phyloP scores from a whole-genome alignment of 208 protist genomes.

The Kentomonas sorsogonicus region DNA sequence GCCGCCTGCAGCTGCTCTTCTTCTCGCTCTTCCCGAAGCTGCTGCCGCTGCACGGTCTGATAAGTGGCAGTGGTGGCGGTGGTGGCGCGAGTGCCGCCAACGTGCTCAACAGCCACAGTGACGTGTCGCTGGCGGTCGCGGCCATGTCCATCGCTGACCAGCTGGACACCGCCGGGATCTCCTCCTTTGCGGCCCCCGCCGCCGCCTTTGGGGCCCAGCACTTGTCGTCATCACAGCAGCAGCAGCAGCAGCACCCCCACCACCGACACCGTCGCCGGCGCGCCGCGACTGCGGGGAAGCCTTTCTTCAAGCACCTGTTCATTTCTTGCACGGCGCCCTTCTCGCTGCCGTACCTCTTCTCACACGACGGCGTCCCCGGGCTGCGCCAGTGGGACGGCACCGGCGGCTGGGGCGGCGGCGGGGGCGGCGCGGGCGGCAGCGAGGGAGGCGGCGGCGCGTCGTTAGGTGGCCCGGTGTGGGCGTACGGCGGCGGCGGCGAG shows the following conservation, averaged over 20 bases:
- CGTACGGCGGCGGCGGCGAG: background rate
- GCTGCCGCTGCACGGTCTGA: too few species aligned
- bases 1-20: too few species aligned
- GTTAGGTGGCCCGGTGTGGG: background rate
- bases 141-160: too few species aligned
- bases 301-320: conserved; percentile 55
- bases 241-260: conserved; percentile 12
- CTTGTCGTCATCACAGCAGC: too few species aligned
- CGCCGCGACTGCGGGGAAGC: conserved; percentile 2
- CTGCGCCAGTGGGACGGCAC: conserved; percentile 1
- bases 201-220: too few species aligned
- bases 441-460: background rate
- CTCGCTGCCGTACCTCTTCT: conserved; percentile 50
- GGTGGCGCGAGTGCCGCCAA: too few species aligned
- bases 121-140: too few species aligned
- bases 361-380: conserved; percentile 14
- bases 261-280: conserved; percentile 5
- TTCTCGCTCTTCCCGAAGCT: too few species aligned
- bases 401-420: background rate
- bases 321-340: conserved; percentile 66
- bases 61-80: too few species aligned
- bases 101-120: too few species aligned
- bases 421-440: conserved; percentile 3
- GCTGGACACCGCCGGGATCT: too few species aligned
- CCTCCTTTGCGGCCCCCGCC: too few species aligned